Base-by-base conservation (phyloP, 352 stramenopile genomes). In the Pythium plurisporium region DNA sequence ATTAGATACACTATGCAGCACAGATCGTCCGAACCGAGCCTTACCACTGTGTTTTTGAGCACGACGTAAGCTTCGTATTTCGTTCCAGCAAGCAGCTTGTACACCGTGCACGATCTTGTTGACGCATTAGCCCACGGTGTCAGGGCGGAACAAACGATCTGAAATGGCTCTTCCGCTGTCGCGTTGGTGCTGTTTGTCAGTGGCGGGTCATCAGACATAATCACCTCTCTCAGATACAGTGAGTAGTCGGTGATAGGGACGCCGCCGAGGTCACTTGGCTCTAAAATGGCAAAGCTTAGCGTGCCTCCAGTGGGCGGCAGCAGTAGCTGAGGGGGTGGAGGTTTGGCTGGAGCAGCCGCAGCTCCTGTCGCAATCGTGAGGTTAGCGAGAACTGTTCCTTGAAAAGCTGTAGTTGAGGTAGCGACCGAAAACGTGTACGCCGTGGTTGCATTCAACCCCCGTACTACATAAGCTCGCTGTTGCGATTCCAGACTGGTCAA, bases 1-100 rank as follows among this genome's bases (percentile, higher is more conserved):
- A n/a, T n/a, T n/a, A n/a, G n/a, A n/a, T n/a, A n/a, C n/a, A n/a
- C n/a, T n/a, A n/a, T n/a, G n/a, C n/a, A n/a, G n/a, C n/a, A n/a
- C n/a, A n/a, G n/a, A n/a, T n/a, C n/a, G n/a, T n/a, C n/a, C n/a
- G n/a, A n/a, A n/a, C n/a, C n/a, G n/a, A n/a, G n/a, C n/a, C 56
- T 26, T 67, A 86, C 77, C 51, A 65, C 34, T 17, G 14, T 49
- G 26, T 86, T 89, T 1, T 65, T 44, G 8, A 83, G 62, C 1
- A 66, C 63, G 19, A 70, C 55, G 48, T 76, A 87, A 0, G 71
- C 46, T 53, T 86, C 76, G 40, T 87, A 89, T n/a, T 30, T 72
- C 31, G 68, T 73, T 3, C 29, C 40, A 2, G 54, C 54, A 22
- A 82, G 38, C 0, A 89, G 59, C 5, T 64, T 74, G 41, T 67